Evolutionary conservation across 2,329 filamentous ascomycete genomes (phyloP).

Genomic region (Trichoderma gracile): DNA sequence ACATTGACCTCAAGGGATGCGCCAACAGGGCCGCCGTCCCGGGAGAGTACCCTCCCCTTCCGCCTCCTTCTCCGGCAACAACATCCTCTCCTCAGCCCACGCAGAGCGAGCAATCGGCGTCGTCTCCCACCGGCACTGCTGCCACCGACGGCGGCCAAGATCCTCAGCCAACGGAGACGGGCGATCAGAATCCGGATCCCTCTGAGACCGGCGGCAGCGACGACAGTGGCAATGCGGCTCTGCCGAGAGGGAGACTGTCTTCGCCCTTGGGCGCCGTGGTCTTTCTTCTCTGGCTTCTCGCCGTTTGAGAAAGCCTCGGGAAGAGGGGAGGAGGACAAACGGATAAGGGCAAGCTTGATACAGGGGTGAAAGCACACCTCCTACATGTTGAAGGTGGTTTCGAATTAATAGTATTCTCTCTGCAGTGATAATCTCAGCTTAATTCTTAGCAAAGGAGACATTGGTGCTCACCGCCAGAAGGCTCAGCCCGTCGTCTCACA

Average conservation of each 20-base stretch:
- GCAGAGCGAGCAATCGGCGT: neutral
- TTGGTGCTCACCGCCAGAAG: neutral
- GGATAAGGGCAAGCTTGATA: no score
- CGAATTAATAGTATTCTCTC: neutral
- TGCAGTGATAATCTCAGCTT: neutral
- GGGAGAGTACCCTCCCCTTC: slow-evolving; percentile 3
- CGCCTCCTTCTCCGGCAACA: neutral
- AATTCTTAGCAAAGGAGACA: neutral
- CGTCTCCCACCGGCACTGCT: neutral
- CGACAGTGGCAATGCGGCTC: slow-evolving; percentile 22
- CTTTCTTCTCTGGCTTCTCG: slow-evolving; percentile 27
- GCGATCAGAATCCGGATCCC: slow-evolving; percentile 8
- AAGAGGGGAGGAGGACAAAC: neutral
- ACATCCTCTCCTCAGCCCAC: neutral
- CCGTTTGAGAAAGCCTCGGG: neutral
- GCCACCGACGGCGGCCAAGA: neutral
- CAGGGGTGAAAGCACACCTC: neutral
- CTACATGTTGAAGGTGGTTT: neutral
- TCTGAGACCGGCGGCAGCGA: neutral
- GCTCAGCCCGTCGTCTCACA: neutral
- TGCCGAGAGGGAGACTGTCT: slow-evolving; percentile 10
- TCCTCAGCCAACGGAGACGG: slow-evolving; percentile 17
- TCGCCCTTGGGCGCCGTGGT: slow-evolving; percentile 27
- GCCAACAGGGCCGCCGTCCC: slow-evolving; percentile 28
- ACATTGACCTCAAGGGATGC: slow-evolving; percentile 36